A percentile compares a stretch with the other conserved stretches of the same genome.
These are phyloP conservation scores for Trichoderma sp. DNA, from an alignment of 2,329 filamentous ascomycete species.

Conservation along the genomic window DNA sequence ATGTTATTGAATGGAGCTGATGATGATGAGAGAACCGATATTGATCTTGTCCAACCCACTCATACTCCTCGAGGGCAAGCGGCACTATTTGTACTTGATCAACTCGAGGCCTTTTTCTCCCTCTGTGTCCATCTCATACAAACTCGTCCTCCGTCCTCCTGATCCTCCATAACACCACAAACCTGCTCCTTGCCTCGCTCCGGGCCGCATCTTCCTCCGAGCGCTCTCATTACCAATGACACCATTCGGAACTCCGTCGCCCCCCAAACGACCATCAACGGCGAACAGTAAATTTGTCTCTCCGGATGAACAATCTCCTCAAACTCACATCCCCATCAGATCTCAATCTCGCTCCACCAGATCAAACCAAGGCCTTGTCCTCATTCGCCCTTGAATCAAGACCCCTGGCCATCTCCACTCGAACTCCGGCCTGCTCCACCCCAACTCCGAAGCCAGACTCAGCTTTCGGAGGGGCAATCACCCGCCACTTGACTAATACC, in stretches of 20 bases:
- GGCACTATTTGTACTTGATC: not conserved
- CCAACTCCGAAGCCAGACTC: constrained; percentile 5
- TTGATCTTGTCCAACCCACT: not conserved
- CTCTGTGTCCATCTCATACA: not conserved
- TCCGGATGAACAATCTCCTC: not conserved
- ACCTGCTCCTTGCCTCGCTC: not conserved
- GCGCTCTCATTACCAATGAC: not conserved
- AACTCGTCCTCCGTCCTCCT: not conserved
- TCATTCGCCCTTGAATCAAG: not conserved
- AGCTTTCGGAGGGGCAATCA: not conserved
- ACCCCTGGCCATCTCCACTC: constrained; percentile 7
- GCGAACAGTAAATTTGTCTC: not conserved
- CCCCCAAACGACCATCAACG: not conserved
- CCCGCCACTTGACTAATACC: not conserved
- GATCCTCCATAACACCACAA: not conserved
- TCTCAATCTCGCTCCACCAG: not conserved
- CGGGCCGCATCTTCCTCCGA: not conserved
- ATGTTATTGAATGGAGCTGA: not conserved
- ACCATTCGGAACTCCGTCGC: constrained; percentile 1
- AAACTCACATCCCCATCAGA: not conserved
- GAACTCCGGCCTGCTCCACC: constrained; percentile 17
- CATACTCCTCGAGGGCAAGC: not conserved
- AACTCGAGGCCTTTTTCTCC: no score
- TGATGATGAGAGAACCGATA: not conserved
- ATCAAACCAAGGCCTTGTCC: not conserved